Percentiles rank a stretch among this genome's conserved stretches.
phyloP scores from a whole-genome alignment of 2,329 filamentous ascomycete species.

The Monilinia fructicola region DNA sequence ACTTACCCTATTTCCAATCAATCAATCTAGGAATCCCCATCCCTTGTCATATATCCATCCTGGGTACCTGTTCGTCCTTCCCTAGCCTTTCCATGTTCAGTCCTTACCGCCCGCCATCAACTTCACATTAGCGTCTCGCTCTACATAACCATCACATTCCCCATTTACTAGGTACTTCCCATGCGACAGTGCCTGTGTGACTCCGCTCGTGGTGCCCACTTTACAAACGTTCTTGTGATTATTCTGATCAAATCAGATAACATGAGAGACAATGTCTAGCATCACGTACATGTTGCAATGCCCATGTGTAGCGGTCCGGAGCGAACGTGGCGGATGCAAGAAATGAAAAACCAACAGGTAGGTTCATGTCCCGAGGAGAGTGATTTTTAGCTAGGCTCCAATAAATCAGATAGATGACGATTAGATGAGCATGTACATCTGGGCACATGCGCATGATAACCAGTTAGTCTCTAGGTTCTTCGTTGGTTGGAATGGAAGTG shows the following conservation, averaged over 20 bases:
- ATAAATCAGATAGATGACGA: neutral
- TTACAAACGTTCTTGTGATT: neutral
- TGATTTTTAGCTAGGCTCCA: neutral
- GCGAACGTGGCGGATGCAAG: neutral
- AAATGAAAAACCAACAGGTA: neutral
- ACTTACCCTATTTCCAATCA: neutral
- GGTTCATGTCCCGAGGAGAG: neutral
- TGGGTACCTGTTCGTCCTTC: neutral
- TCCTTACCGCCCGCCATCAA: slow-evolving; percentile 20
- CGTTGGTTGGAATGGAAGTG: neutral
- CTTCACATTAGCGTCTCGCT: slow-evolving; percentile 20
- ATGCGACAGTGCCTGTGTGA: neutral
- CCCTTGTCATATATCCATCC: slow-evolving; percentile 13
- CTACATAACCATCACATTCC: neutral
- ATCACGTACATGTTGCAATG: slow-evolving; percentile 12
- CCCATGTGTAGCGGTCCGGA: neutral
- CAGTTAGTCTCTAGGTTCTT: neutral
- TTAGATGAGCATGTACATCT: neutral
- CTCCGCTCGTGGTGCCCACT: neutral
- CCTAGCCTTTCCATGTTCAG: neutral
- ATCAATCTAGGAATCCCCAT: neutral
- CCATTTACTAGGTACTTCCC: neutral
- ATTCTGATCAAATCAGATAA: slow-evolving; percentile 2
- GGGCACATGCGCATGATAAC: neutral
- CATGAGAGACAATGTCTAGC: slow-evolving; percentile 4